Percentiles rank a stretch among this genome's conserved stretches.
Conservation (phyloP, 2,329 filamentous ascomycete genomes). For the Penicillium sp. region DNA sequence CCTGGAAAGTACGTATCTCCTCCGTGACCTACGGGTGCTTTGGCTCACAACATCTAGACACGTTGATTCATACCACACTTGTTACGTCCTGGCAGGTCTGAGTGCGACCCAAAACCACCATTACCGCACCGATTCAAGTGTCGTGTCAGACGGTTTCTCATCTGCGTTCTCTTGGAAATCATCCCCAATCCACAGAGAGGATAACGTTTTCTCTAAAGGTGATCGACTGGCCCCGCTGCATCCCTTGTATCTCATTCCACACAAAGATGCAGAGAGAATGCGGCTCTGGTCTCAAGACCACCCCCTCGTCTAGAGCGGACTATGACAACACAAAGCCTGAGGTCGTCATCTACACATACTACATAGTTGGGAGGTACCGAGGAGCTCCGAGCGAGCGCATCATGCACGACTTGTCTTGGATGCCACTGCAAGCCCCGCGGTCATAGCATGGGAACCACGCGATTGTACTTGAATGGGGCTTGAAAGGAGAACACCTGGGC, state of each 20-base stretch:
- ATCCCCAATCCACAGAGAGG: conserved; percentile 45
- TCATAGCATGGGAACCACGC: conserved; percentile 17
- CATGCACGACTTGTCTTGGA: conserved; percentile 6
- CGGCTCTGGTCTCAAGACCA: conserved; percentile 62
- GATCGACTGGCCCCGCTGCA: conserved; percentile 74
- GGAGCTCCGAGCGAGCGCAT: conserved; percentile 6
- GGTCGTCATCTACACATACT: neutral
- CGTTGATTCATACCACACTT: conserved; percentile 89
- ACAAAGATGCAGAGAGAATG: conserved; percentile 65
- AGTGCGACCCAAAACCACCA: conserved; percentile 75
- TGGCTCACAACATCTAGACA: conserved; percentile 51
- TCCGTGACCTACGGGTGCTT: conserved; percentile 4
- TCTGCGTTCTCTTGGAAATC: conserved; percentile 44
- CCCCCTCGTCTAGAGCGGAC: conserved; percentile 17
- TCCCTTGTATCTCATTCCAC: conserved; percentile 83
- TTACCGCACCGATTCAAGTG: conserved; percentile 44
- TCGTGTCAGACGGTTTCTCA: conserved; percentile 33
- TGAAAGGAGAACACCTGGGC: conserved; percentile 1
- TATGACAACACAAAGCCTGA: neutral
- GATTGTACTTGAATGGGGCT: neutral
- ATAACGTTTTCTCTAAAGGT: conserved; percentile 68
- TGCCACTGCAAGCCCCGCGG: conserved; percentile 3
- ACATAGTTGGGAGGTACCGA: neutral
- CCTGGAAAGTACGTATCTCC: conserved; percentile 72
- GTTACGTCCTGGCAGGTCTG: conserved; percentile 85